Evolutionary conservation across 2,329 filamentous ascomycete genomes (phyloP), one percentile per base, ranked within the genome.

Genomic region (Pseudonectria foliicola): DNA sequence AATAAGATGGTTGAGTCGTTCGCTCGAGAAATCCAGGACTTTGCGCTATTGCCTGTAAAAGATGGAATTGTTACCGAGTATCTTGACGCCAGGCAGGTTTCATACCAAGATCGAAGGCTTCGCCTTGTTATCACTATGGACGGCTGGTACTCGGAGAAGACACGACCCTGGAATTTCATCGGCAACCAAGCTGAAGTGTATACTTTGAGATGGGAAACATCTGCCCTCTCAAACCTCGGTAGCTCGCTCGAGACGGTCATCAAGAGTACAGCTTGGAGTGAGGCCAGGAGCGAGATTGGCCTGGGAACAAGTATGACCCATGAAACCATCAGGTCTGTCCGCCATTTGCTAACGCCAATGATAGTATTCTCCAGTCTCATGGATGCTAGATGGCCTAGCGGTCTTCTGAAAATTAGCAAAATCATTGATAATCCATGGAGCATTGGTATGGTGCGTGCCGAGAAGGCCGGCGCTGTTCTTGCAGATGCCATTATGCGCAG

Each of bases 1-100:
- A 78, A 80, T 34, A 82, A 88, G 56, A 86, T 89, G 70, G 84
- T 95, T 71, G 86, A 95, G 45, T 71, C 81, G n/a, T 94, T 93
- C 56, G 75, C 83, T 10, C 80, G 79, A 47, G 87, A 95, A 45
- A 81, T 96, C 12, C 79, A 86, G 49, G 89, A 96, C 53, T 94
- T 95, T 59, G 86, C 78, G 1, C 85, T 96, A 50, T 62, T 95
- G 10, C 85, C 87, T 1, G 67, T 94, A 12, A 75, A 78, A 34
- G 72, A 73, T 11, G 54, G 63, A 8, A 31, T 38, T 8, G 38
- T 40, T 7, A 46, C 44, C 21, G 63, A 70, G 25, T 58, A 67
- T 29, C 55, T 64, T 21, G 71, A 79, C 38, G 64, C 68, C 10
- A 68, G 66, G 38, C 61, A 71, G 39, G 53, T 77, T 42, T 56